These are phyloP conservation scores for Agastache rugosa DNA, from an alignment of 257 asterid species.

Conservation along the genomic window DNA sequence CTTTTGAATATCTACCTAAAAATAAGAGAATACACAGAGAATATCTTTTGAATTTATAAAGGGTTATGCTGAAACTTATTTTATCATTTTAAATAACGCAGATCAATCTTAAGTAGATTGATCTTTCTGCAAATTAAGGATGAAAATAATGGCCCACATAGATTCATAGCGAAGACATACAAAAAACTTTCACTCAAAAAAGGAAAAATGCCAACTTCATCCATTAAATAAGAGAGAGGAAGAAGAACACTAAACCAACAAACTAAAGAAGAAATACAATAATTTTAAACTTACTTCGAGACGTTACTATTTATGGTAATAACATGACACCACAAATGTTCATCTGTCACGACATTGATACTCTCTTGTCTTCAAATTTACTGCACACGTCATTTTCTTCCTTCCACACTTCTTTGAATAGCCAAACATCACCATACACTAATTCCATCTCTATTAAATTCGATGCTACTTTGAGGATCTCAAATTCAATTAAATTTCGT, in stretches of 20 bases:
- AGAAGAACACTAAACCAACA: background rate
- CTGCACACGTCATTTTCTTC: slow-evolving; percentile 38
- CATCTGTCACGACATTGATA: slow-evolving; percentile 17
- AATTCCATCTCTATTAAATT: background rate
- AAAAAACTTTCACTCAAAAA: background rate
- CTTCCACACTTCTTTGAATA: slow-evolving; percentile 26
- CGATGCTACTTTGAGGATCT: background rate
- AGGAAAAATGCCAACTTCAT: background rate
- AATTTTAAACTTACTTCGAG: background rate
- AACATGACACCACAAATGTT: background rate
- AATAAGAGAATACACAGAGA: slow-evolving; percentile 36
- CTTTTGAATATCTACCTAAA: slow-evolving; percentile 47
- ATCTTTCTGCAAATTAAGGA: background rate
- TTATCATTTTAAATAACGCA: no score
- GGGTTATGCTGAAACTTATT: no score
- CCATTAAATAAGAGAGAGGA: background rate
- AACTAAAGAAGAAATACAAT: background rate
- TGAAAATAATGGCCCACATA: background rate
- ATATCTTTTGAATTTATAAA: background rate
- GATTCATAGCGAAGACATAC: background rate
- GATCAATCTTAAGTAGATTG: no score
- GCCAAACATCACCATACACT: slow-evolving; percentile 36
- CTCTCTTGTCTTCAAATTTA: slow-evolving; percentile 10
- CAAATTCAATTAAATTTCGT: background rate
- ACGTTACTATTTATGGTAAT: background rate